Conservation (phyloP, 169 alveolate species). For the Ichthyophthirius multifiliis region DNA sequence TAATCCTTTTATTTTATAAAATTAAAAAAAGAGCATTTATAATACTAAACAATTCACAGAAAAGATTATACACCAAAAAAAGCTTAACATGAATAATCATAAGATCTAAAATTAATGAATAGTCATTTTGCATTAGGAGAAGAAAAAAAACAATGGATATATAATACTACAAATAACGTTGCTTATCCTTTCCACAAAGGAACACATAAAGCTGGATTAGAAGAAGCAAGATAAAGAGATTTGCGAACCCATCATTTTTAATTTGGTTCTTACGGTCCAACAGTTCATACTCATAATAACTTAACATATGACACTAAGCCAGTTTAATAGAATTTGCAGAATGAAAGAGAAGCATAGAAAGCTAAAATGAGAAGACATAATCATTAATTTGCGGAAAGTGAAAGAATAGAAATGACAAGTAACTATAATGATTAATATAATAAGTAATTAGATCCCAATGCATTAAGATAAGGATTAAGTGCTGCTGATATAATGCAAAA, state of each 20-base stretch:
- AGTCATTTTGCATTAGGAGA: conserved; percentile 3
- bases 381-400: not conserved
- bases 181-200: not conserved
- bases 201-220: not conserved
- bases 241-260: conserved; percentile 17
- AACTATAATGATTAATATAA: conserved; percentile 19
- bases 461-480: not conserved
- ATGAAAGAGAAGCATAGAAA: not conserved
- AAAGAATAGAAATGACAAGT: not conserved
- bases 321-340: not conserved
- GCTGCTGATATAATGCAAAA: not conserved
- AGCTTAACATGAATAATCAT: not conserved
- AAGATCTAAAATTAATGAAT: not conserved
- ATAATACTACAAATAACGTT: not conserved
- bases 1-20: not conserved
- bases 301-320: not conserved
- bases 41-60: not conserved
- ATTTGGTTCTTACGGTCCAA: conserved; percentile 12
- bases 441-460: not conserved
- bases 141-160: not conserved
- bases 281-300: not conserved
- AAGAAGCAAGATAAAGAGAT: conserved; percentile 6
- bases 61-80: not conserved
- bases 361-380: conserved; percentile 10
- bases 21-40: not conserved